Base-by-base conservation (phyloP, 2,329 filamentous ascomycete species). In the Fusarium acutatum region DNA sequence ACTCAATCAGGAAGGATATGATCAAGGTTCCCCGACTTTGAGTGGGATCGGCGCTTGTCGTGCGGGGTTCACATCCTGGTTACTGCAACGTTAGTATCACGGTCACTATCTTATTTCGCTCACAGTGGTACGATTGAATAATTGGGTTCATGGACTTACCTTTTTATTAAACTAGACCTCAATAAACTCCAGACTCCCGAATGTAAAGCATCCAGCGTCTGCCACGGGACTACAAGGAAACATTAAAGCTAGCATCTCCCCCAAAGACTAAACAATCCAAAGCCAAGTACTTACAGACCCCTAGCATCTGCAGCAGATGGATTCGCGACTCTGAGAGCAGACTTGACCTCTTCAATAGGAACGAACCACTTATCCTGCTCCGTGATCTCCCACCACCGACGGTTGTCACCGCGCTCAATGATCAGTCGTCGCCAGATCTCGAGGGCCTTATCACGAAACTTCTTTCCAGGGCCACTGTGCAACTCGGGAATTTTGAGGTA, bases 1-100 rank as follows among this genome's bases (percentile, higher is more conserved):
- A 52, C 61, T 64, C n/a, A 47, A 61, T 64, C 38, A 61, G 61
- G 61, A 64, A 64, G 38, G 44, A 46, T 32, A 43, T 35, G 38
- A 30, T 61, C 56, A 28, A 44, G 32, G 44, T 50, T 60, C 44
- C 30, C 61, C 37, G 15, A 38, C 9, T 43, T 50, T 50, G 24
- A 57, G 30, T 44, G 50, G 40, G 50, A 62, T 62, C 50, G 34
- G 30, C 59, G 58, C 18, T 20, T 40, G 20, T 28, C 26, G 58
- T 61, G 58, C 49, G 58, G 58, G 58, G 58, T 43, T 43, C 24
- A 20, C 13, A 53, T 50, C 56, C 56, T 37, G 41, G 56, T 24
- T 35, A 12, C 35, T 59, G 32, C 4, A 24, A 59, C 41, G 11
- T 50, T 20, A 28, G 41, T 59, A 59, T 59, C 24, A 7, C 2